Percentiles rank a stretch among this genome's conserved stretches.
phyloP scores from a whole-genome alignment of 1,284 basidiomycete genomes.

The Sanghuangporus baumii region DNA sequence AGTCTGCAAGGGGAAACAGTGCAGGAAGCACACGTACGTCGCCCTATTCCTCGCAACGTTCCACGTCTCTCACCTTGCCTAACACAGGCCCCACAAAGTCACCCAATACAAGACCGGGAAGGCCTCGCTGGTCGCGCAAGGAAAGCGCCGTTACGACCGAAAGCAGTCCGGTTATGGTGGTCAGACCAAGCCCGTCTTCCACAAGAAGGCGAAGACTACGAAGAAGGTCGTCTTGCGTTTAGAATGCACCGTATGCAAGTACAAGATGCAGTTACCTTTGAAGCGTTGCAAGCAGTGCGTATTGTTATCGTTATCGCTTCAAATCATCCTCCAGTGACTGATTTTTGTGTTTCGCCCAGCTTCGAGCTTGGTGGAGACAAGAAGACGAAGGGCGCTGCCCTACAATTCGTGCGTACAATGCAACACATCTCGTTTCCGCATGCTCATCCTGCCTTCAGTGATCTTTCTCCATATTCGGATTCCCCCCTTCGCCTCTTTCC shows the following conservation, averaged over 20 bases:
- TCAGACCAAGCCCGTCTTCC: conserved; percentile 99
- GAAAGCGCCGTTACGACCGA: conserved; percentile 99
- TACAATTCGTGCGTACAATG: conserved; percentile 72
- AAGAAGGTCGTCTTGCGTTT: conserved; percentile 99
- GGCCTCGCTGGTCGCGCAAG: conserved; percentile 93
- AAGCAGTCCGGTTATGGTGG: conserved; percentile 99
- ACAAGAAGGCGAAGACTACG: conserved; percentile 98
- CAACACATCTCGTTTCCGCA: neutral
- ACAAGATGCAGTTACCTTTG: conserved; percentile 93
- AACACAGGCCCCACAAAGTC: conserved; percentile 82
- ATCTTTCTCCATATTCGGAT: conserved; percentile 6
- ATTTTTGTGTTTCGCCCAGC: conserved; percentile 39
- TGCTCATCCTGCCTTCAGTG: neutral
- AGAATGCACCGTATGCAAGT: conserved; percentile 98
- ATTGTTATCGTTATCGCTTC: neutral
- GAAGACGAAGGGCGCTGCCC: conserved; percentile 97
- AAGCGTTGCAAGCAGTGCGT: conserved; percentile 99
- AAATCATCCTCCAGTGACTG: neutral
- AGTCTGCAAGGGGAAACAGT: conserved; percentile 98
- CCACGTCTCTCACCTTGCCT: neutral
- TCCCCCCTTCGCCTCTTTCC: neutral
- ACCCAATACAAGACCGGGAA: conserved; percentile 99
- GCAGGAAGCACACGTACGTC: conserved; percentile 96
- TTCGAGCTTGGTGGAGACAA: conserved; percentile 99
- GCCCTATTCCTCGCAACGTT: neutral